Percentiles rank a stretch among this genome's conserved stretches.
These are phyloP conservation scores for Clathrospora elynae DNA, from an alignment of 2,329 filamentous ascomycete species.

Conservation along the genomic window DNA sequence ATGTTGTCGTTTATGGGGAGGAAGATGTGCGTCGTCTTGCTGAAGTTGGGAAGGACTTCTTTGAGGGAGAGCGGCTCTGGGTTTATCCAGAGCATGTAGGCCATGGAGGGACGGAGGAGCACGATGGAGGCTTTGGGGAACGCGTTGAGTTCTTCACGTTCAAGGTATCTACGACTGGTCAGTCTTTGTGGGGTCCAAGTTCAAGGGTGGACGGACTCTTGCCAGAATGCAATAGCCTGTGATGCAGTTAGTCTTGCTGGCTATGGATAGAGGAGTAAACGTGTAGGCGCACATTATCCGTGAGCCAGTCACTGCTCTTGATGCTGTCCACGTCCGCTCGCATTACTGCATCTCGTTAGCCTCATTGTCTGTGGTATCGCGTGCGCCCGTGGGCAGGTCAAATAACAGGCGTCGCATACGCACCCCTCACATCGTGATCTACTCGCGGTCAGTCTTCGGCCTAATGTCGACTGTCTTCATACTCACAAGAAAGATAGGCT, in stretches of 20 bases:
- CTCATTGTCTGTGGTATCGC: not conserved
- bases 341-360: constrained; percentile 66
- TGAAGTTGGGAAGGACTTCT: constrained; percentile 80
- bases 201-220: constrained; percentile 67
- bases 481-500: constrained; percentile 72
- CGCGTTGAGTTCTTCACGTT: constrained; percentile 80
- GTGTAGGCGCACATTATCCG: constrained; percentile 73
- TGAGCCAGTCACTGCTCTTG: constrained; percentile 85
- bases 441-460: constrained; percentile 26
- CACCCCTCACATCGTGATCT: constrained; percentile 71
- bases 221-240: constrained; percentile 95
- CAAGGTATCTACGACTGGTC: constrained; percentile 67
- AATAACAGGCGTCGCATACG: constrained; percentile 42
- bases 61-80: constrained; percentile 61
- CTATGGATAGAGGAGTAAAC: not conserved
- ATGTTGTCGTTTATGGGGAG: constrained; percentile 93
- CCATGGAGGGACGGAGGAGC: constrained; percentile 90
- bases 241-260: constrained; percentile 14
- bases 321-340: constrained; percentile 87
- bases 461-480: not conserved
- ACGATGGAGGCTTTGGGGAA: constrained; percentile 86
- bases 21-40: constrained; percentile 85
- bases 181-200: constrained; percentile 2
- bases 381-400: constrained; percentile 7
- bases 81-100: constrained; percentile 84